These are phyloP conservation scores for Plasmopara muralis DNA, from an alignment of 352 stramenopile species.

Conservation along the genomic window DNA sequence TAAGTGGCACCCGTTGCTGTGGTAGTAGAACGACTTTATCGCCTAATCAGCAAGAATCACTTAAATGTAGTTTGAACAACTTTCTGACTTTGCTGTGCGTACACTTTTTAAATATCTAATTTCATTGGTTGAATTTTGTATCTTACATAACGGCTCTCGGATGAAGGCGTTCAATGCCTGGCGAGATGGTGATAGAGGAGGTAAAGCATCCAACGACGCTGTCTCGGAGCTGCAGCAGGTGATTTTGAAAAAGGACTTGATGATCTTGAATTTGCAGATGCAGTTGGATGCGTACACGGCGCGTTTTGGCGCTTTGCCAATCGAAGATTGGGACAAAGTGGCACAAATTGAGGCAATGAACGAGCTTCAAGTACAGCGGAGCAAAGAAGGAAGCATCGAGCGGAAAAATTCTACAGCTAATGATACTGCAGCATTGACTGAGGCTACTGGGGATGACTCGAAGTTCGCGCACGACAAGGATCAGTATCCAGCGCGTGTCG, in stretches of 20 bases:
- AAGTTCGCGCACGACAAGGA: slow-evolving; percentile 9
- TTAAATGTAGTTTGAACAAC: too few relatives aligned
- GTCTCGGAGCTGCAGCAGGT: slow-evolving; percentile 69
- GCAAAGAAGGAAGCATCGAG: slow-evolving; percentile 16
- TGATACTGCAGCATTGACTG: neutral
- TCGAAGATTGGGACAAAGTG: slow-evolving; percentile 23
- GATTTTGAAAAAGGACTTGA: slow-evolving; percentile 80
- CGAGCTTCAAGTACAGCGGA: slow-evolving; percentile 12
- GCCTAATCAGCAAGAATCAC: too few relatives aligned
- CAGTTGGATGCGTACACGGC: slow-evolving; percentile 54
- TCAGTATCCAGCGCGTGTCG: slow-evolving; percentile 5
- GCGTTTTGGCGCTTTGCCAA: slow-evolving; percentile 45
- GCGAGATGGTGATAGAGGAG: slow-evolving; percentile 15
- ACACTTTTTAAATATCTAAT: neutral
- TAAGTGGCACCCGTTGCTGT: neutral
- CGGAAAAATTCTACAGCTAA: slow-evolving; percentile 10
- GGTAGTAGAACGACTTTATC: neutral
- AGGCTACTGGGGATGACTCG: slow-evolving; percentile 1
- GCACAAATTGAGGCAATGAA: slow-evolving; percentile 12
- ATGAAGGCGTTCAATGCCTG: slow-evolving; percentile 33
- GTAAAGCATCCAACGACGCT: slow-evolving; percentile 21
- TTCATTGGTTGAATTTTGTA: slow-evolving; percentile 12
- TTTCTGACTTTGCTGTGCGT: neutral
- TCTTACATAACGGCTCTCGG: slow-evolving; percentile 8
- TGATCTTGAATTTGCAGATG: slow-evolving; percentile 72